Evolutionary conservation across 2,329 filamentous ascomycete genomes (phyloP), one percentile per base, ranked within the genome.

Genomic region (Colletotrichum somersetense): DNA sequence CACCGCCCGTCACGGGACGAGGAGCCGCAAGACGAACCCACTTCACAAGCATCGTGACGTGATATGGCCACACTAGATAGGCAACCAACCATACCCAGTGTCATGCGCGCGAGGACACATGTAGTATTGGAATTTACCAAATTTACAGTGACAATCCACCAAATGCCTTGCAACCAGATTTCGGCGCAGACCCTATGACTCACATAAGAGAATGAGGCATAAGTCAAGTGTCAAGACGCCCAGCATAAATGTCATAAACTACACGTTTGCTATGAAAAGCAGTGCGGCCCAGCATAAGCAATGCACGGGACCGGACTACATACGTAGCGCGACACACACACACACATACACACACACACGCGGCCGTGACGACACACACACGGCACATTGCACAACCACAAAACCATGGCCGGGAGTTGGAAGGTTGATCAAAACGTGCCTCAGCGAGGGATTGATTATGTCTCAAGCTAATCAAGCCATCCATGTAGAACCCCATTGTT

Each of bases 401-500:
- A 20, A 5, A 20, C 18, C 33, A 3, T 23, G 18, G 16, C 16
- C 48, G 30, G 11, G 50, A n/a, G 18, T 38, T 7, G 66, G 63
- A 59, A 59, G 23, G 12, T 48, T 62, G 53, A 73, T 59, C 61
- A 69, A 73, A 74, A 70, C 71, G 59, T 68, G 64, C 64, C 61
- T 73, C 64, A 62, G 65, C 67, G 71, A 72, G 73, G 66, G 62
- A 69, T 74, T 38, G 40, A 74, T 74, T 70, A 67, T 62, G 55
- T 66, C 69, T 65, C 68, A 72, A 74, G 65, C 67, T 58, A 65
- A 74, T 66, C 70, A 72, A 72, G 46, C 67, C 66, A 74, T 76
- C 72, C 75, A 77, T 82, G 77, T 67, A 67, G 77, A 81, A 79
- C 75, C 78, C 79, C 78, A 73, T 80, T 77, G 69, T 79, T 81